Percentiles rank a stretch among this genome's conserved stretches.
phyloP scores from a whole-genome alignment of 352 stramenopile species.

The Phytophthora megakarya region DNA sequence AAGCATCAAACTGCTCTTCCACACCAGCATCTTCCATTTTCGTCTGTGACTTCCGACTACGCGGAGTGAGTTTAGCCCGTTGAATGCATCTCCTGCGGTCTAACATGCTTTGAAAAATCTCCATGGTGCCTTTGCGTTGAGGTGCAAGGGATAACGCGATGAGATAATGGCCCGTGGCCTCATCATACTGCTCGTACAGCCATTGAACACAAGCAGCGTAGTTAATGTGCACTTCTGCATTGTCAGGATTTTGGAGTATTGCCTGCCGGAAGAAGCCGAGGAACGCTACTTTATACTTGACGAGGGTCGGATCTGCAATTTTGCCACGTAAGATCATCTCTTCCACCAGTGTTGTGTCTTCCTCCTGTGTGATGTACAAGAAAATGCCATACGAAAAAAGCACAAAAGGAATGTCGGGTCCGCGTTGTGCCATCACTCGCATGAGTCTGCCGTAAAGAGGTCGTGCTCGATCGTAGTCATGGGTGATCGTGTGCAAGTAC shows the following conservation, averaged over 20 bases:
- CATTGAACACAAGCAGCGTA: slow-evolving; percentile 79
- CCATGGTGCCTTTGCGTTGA: slow-evolving; percentile 62
- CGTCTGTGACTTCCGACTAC: slow-evolving; percentile 18
- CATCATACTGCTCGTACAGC: slow-evolving; percentile 70
- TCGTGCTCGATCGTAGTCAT: slow-evolving; percentile 81
- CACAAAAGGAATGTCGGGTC: slow-evolving; percentile 81
- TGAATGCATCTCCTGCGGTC: slow-evolving; percentile 51
- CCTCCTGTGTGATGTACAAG: slow-evolving; percentile 72
- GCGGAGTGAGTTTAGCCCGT: slow-evolving; percentile 31
- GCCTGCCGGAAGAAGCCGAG: slow-evolving; percentile 81
- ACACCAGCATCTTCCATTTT: slow-evolving; percentile 41
- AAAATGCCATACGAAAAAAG: slow-evolving; percentile 80
- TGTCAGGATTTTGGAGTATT: slow-evolving; percentile 62
- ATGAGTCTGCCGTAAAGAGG: slow-evolving; percentile 71
- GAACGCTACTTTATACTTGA: slow-evolving; percentile 80
- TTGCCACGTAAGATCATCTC: slow-evolving; percentile 73
- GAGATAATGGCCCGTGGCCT: slow-evolving; percentile 69
- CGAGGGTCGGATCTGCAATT: slow-evolving; percentile 50
- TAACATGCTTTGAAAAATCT: slow-evolving; percentile 83
- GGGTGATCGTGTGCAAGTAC: slow-evolving; percentile 72
- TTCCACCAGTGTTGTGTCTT: slow-evolving; percentile 63
- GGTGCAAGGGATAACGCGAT: slow-evolving; percentile 65
- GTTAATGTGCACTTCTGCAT: slow-evolving; percentile 75
- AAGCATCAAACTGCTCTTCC: slow-evolving; percentile 57
- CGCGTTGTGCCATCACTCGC: slow-evolving; percentile 77